Evolutionary conservation across 2,329 filamentous ascomycete genomes (phyloP).

Genomic region (Exserohilum turcica): DNA sequence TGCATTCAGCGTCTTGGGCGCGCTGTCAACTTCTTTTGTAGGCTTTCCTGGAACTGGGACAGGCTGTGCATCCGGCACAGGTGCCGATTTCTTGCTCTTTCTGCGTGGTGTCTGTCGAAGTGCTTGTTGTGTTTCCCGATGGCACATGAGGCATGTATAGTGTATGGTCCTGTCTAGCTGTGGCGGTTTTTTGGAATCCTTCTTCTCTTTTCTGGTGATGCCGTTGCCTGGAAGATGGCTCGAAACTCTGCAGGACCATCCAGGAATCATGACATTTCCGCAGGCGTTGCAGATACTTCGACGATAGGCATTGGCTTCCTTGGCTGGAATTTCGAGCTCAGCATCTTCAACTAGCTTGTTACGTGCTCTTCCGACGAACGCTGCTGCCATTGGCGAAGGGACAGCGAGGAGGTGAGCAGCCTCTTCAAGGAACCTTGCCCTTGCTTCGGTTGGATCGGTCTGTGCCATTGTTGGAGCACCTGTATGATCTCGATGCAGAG

Average conservation of each 20-base stretch:
- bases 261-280: constrained; percentile 46
- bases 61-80: constrained; percentile 1
- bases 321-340: constrained; percentile 30
- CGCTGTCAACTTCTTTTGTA: constrained; percentile 15
- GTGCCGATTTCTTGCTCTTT: constrained; percentile 21
- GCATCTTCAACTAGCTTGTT: constrained; percentile 37
- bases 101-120: constrained; percentile 27
- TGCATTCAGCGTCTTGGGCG: constrained; percentile 47
- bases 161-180: constrained; percentile 27
- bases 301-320: constrained; percentile 37
- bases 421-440: constrained; percentile 42
- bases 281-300: constrained; percentile 46
- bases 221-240: constrained; percentile 5
- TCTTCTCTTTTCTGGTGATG: constrained; percentile 5
- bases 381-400: constrained; percentile 41
- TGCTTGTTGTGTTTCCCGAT: constrained; percentile 36
- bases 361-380: constrained; percentile 38
- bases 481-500: constrained; percentile 12
- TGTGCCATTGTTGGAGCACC: constrained; percentile 25
- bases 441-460: constrained; percentile 22
- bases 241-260: constrained; percentile 40
- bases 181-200: constrained; percentile 7
- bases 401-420: constrained; percentile 40
- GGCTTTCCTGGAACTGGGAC: constrained; percentile 1
- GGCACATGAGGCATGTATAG: constrained; percentile 40